These are phyloP conservation scores for Crithidia fasciculata DNA, from an alignment of 208 protist genomes.

Conservation along the genomic window DNA sequence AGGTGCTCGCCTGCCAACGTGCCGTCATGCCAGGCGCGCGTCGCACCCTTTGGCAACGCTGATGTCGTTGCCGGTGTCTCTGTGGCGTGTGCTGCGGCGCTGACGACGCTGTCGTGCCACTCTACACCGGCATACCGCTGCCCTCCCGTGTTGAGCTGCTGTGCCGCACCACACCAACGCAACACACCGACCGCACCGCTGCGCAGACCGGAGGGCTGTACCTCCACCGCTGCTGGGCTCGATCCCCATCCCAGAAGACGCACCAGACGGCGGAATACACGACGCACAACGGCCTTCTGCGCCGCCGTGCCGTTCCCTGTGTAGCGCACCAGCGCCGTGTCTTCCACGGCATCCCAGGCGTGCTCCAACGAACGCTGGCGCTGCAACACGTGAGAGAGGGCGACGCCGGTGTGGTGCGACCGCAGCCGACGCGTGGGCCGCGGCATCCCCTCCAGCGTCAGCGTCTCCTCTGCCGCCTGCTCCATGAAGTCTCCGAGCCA, in stretches of 20 bases:
- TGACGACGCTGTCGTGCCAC: too few relatives aligned
- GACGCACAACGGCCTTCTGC: neutral
- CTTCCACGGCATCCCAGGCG: neutral
- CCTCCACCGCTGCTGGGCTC: neutral
- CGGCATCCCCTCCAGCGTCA: slow-evolving; percentile 34
- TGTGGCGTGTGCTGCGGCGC: too few relatives aligned
- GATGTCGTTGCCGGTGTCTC: too few relatives aligned
- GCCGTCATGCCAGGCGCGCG: slow-evolving; percentile 41
- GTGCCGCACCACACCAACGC: too few relatives aligned
- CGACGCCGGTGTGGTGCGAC: slow-evolving; percentile 29
- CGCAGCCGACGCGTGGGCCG: slow-evolving; percentile 28
- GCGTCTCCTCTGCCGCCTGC: slow-evolving; percentile 35
- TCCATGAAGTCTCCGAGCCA: slow-evolving; percentile 45
- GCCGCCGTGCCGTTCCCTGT: neutral
- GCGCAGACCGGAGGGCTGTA: too few relatives aligned
- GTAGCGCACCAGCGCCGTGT: neutral
- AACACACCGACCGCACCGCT: too few relatives aligned
- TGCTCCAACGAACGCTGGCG: slow-evolving; percentile 19
- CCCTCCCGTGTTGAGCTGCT: too few relatives aligned
- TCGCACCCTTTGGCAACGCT: neutral
- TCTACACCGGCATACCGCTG: too few relatives aligned
- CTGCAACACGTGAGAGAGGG: slow-evolving; percentile 24
- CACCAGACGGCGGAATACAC: neutral
- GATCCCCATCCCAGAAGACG: neutral
- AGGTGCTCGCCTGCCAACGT: slow-evolving; percentile 60